A percentile compares a stretch with the other conserved stretches of the same genome.
Conservation (phyloP, 202 grass and related monocot genomes). For the Eragrostis tef region DNA sequence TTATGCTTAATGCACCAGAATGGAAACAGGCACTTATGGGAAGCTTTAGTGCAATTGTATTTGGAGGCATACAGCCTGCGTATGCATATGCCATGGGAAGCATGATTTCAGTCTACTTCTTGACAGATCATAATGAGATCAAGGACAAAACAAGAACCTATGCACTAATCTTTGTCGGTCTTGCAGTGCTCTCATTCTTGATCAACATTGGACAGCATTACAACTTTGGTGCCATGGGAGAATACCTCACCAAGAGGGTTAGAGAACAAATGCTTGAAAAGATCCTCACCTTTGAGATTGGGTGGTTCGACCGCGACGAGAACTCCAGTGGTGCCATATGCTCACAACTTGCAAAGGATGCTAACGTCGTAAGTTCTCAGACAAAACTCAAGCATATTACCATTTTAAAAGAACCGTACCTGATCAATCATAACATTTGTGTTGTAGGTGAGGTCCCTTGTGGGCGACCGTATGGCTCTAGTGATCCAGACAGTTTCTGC, state of each 20-base stretch:
- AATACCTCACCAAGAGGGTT: slow-evolving; percentile 88
- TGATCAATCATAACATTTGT: slow-evolving; percentile 20
- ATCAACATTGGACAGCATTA: slow-evolving; percentile 82
- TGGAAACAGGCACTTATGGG: slow-evolving; percentile 74
- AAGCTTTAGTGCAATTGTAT: slow-evolving; percentile 62
- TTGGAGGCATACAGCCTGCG: slow-evolving; percentile 71
- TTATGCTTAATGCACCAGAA: slow-evolving; percentile 81
- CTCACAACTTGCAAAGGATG: slow-evolving; percentile 75
- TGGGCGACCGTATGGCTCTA: slow-evolving; percentile 80
- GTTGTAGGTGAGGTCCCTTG: slow-evolving; percentile 67
- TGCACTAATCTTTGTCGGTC: slow-evolving; percentile 57
- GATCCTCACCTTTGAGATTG: slow-evolving; percentile 84
- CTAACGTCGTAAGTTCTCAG: slow-evolving; percentile 63
- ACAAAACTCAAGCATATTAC: slow-evolving; percentile 19
- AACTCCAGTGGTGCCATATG: slow-evolving; percentile 78
- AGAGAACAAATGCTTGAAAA: slow-evolving; percentile 74
- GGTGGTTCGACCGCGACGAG: slow-evolving; percentile 83
- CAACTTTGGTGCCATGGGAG: slow-evolving; percentile 83
- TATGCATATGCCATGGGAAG: slow-evolving; percentile 74
- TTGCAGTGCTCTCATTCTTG: slow-evolving; percentile 67
- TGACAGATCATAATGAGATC: slow-evolving; percentile 67
- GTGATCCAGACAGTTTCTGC: slow-evolving; percentile 81
- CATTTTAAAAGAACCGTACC: background rate
- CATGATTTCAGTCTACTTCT: slow-evolving; percentile 86
- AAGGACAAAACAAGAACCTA: slow-evolving; percentile 62